A percentile compares a stretch with the other conserved stretches of the same genome.
Conservation (phyloP, 1,139 yeast genomes). For the Saccharomyces hybrid region DNA sequence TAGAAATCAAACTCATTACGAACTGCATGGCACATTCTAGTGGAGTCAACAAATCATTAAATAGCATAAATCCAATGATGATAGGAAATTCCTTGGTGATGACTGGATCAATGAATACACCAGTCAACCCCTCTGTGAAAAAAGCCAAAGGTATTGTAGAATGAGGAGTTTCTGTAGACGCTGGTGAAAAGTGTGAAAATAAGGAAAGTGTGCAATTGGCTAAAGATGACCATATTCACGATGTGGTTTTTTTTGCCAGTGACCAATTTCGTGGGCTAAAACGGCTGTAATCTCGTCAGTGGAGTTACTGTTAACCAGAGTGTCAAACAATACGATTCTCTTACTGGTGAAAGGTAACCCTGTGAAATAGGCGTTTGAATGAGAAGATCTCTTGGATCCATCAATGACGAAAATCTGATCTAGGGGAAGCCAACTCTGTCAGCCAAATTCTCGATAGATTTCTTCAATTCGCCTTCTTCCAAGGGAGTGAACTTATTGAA, state of each 20-base stretch:
- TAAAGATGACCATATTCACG: constrained; percentile 55
- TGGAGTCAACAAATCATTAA: constrained; percentile 70
- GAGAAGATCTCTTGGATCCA: constrained; percentile 91
- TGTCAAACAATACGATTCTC: constrained; percentile 87
- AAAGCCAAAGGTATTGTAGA: constrained; percentile 77
- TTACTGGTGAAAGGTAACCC: constrained; percentile 91
- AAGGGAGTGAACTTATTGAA: constrained; percentile 87
- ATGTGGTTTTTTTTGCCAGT: constrained; percentile 88
- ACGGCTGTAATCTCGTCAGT: constrained; percentile 85
- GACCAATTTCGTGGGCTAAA: constrained; percentile 94
- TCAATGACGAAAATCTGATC: constrained; percentile 79
- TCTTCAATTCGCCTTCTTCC: constrained; percentile 81
- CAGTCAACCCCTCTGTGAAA: constrained; percentile 22
- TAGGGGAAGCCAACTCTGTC: constrained; percentile 65
- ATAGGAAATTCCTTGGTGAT: constrained; percentile 49
- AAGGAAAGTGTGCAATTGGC: constrained; percentile 57
- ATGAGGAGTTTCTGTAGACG: constrained; percentile 68
- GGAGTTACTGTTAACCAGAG: constrained; percentile 73
- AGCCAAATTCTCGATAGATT: constrained; percentile 75
- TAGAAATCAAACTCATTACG: constrained; percentile 57
- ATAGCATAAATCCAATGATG: constrained; percentile 70
- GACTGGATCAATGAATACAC: constrained; percentile 14
- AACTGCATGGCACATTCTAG: constrained; percentile 63
- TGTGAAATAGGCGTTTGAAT: constrained; percentile 90
- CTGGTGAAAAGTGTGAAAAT: constrained; percentile 69